Base-by-base conservation (phyloP, 257 asterid species). In the Nicotiana noctiflora region DNA sequence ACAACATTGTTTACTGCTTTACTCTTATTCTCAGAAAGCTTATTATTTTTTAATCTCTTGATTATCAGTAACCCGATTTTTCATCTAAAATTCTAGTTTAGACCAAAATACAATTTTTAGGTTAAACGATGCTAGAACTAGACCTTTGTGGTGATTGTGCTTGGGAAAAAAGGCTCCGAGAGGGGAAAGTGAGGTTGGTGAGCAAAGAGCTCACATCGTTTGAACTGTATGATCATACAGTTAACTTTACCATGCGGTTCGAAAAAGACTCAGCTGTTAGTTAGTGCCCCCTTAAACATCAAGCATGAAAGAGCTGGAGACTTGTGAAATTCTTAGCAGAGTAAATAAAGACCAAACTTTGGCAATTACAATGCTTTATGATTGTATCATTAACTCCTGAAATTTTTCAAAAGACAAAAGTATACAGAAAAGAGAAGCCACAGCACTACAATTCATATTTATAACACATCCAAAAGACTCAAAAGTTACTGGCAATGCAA, bases 211-310 rank as follows among this genome's bases (percentile, higher is more conserved):
- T 49, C 53, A 49, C 13, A 49, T 9, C 14, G 53, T 53, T 53
- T 79, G 77, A 79, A 51, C 34, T n/a, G 52, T 64, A 64, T 79
- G 82, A 64, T 46, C n/a, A n/a, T n/a, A n/a, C n/a, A 77, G 27
- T 64, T 17, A 79, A 79, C 65, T 64, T 14, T 64, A 53, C 64
- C 82, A 6, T 46, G 46, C 9, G 6, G 27, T 79, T 79, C 63
- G 37, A 8, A 63, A 63, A 79, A 76, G 63, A 79, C 76, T 79
- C 63, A 63, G 37, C 46, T 63, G 49, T 79, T 63, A 79, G 76
- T 60, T 59, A 60, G 75, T 61, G 63, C 27, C 56, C 4, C 5
- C 56, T 51, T 51, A 51, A 13, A 51, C 5, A 51, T 51, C 17
- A 51, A 51, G 18, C 4, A 13, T 51, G 6, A 3, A 51, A 51